Evolutionary conservation across 192 early-diverging fungal species (phyloP), one percentile per base, ranked within the genome.

Genomic region (Cetraspora pellucida): DNA sequence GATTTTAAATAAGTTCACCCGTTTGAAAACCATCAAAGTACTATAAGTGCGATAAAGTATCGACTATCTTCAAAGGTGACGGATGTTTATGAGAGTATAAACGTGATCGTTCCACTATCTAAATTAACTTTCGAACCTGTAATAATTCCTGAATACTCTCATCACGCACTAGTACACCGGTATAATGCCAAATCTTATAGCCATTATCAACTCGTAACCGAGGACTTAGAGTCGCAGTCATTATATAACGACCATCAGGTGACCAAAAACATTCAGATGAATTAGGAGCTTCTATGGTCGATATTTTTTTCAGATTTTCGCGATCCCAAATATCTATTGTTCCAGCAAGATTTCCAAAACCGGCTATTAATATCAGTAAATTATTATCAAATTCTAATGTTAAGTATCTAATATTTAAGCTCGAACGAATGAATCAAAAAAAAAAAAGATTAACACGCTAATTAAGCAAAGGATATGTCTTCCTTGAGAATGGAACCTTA

Each of bases 171-270:
- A 97, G 81, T 0, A 90, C 87, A 27, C 97, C 97, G 3, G 91
- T 90, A 81, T 97, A 94, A 82, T 99, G 98, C 95, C 95, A 99
- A 75, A 99, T 88, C 60, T 93, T 94, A 81, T 95, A 94, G 14
- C 97, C 96, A 77, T 99, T 99, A 82, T 99, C 98, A 44, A 99
- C 98, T 77, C 96, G 93, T 77, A 99, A 85, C 61, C 97, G 91
- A 37, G 92, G 92, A 72, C 96, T 97, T 49, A 98, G 84, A 7
- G 93, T 99, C 46, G 96, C 91, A 16, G 96, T 95, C 88, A 99
- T 85, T 78, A 99, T 86, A 82, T 96, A 93, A 16, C 93, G 89
- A 77, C 96, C 96, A 83, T 96, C 93, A 45, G 98, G 95, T 54
- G 88, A 89, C 98, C 98, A 99, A 76, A 92, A 90, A 77, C 92